These are phyloP conservation scores for Pseudomonodictys pantanalensis DNA, from an alignment of 495 filamentous ascomycete species.

Conservation along the genomic window DNA sequence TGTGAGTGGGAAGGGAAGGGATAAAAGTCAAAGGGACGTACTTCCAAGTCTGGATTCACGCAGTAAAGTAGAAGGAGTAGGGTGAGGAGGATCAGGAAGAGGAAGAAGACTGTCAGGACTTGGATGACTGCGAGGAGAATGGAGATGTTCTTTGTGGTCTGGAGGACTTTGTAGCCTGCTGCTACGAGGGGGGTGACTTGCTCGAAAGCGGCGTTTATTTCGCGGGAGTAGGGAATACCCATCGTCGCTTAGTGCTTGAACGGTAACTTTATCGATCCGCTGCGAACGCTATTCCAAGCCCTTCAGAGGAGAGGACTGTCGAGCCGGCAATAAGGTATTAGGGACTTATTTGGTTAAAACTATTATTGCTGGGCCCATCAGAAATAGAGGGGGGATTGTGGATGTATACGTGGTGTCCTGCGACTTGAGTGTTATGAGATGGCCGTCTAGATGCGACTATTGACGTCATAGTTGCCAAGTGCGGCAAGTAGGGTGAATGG, in stretches of 20 bases:
- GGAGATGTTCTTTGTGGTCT: slow-evolving; percentile 38
- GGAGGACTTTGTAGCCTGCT: slow-evolving; percentile 37
- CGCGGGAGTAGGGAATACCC: slow-evolving; percentile 40
- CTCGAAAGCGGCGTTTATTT: slow-evolving; percentile 41
- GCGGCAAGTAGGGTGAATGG: background rate
- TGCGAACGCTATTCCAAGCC: background rate
- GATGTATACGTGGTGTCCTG: too few species aligned
- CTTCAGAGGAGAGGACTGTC: background rate
- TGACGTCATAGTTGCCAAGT: background rate
- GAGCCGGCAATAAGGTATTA: background rate
- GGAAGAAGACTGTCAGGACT: slow-evolving; percentile 32
- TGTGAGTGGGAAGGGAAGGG: background rate
- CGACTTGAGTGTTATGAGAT: too few species aligned
- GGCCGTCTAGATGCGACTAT: background rate
- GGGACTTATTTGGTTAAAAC: background rate
- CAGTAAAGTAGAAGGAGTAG: slow-evolving; percentile 33
- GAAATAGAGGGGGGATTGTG: background rate
- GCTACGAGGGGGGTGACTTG: slow-evolving; percentile 42
- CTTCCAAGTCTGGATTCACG: slow-evolving; percentile 35
- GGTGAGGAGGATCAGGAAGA: slow-evolving; percentile 21
- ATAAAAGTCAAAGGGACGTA: background rate
- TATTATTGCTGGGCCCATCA: background rate
- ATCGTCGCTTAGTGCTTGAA: slow-evolving; percentile 22
- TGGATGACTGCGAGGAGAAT: slow-evolving; percentile 34
- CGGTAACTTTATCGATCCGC: background rate